These are phyloP conservation scores for Rehmannia glutinosa DNA, from an alignment of 257 asterid genomes.

Conservation along the genomic window DNA sequence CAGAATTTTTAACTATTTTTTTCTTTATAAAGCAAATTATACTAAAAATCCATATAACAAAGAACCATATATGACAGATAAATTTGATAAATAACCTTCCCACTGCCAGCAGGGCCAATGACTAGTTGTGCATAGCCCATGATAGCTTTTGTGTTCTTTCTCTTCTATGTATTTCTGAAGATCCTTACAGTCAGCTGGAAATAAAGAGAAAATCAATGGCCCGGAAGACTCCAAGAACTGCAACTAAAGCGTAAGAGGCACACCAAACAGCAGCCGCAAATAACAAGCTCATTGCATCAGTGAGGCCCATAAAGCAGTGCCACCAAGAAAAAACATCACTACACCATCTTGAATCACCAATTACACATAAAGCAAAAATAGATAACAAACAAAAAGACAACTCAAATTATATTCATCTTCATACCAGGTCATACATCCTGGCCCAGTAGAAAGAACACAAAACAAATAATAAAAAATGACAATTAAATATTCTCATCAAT, in stretches of 20 bases:
- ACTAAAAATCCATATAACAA: background rate
- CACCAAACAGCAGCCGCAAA: constrained; percentile 74
- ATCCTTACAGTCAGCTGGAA: constrained; percentile 20
- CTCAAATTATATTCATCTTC: background rate
- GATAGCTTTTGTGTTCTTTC: constrained; percentile 24
- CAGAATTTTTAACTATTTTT: background rate
- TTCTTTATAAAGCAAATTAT: background rate
- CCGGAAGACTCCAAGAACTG: constrained; percentile 55
- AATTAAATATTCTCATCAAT: background rate
- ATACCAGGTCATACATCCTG: background rate
- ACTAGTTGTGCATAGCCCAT: constrained; percentile 97
- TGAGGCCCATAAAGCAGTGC: constrained; percentile 46
- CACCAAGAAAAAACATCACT: constrained; percentile 30
- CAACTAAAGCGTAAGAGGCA: constrained; percentile 72
- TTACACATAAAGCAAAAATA: constrained; percentile 5
- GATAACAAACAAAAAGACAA: background rate
- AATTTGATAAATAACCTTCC: constrained; percentile 60
- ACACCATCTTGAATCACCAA: constrained; percentile 41
- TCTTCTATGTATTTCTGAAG: constrained; percentile 16
- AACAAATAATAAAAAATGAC: background rate
- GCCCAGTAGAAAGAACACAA: background rate
- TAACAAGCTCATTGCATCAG: constrained; percentile 48
- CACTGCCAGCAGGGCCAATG: constrained; percentile 99
- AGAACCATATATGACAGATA: background rate
- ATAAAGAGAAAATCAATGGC: constrained; percentile 36